A percentile compares a stretch with the other conserved stretches of the same genome.
phyloP scores from a whole-genome alignment of 1,284 basidiomycete genomes.

The Amylostereum areolatum region DNA sequence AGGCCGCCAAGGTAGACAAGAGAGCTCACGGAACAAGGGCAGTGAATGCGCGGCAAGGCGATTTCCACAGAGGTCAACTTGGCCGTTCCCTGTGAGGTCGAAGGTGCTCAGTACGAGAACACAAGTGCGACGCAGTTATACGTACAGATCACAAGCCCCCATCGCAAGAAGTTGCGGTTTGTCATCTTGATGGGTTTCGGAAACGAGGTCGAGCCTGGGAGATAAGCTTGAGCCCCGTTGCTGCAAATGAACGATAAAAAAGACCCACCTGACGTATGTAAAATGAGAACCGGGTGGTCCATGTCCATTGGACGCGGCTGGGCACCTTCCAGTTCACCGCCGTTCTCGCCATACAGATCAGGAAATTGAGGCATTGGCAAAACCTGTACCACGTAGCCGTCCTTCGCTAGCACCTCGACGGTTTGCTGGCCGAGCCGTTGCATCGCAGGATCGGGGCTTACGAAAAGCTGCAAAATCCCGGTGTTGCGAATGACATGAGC shows the following conservation, averaged over 20 bases:
- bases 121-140: background rate
- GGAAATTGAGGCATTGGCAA: slow-evolving; percentile 6
- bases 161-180: slow-evolving; percentile 8
- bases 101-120: background rate
- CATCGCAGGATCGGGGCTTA: slow-evolving; percentile 16
- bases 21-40: background rate
- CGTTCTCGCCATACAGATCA: slow-evolving; percentile 8
- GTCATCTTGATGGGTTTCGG: slow-evolving; percentile 7
- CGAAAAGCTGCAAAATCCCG: slow-evolving; percentile 12
- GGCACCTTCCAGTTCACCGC: slow-evolving; percentile 1
- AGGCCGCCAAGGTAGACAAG: background rate
- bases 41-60: background rate
- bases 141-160: slow-evolving; percentile 12
- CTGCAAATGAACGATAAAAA: background rate
- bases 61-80: background rate
- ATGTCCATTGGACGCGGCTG: background rate
- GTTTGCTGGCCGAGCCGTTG: slow-evolving; percentile 14
- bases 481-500: slow-evolving; percentile 20
- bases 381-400: background rate
- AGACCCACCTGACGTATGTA: background rate
- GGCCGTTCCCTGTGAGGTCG: slow-evolving; percentile 4
- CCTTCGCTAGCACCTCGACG: slow-evolving; percentile 7
- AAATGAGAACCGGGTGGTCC: background rate
- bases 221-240: background rate
- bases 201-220: background rate